Evolutionary conservation across 2,329 filamentous ascomycete species (phyloP).

Genomic region (Sporothrix pseudoabietina): DNA sequence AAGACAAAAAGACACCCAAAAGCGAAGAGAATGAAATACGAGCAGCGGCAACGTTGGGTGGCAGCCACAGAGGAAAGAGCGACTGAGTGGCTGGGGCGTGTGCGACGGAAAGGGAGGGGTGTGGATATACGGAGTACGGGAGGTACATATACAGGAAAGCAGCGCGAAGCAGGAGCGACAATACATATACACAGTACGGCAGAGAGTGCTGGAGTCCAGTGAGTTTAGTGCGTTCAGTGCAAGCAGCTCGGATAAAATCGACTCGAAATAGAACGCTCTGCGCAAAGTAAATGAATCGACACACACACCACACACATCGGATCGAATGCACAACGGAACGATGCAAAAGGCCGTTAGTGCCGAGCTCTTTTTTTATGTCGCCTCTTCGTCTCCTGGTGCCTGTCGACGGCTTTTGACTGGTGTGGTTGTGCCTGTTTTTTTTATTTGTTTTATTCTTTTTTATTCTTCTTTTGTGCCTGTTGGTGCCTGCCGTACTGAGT

Average conservation of each 20-base stretch:
- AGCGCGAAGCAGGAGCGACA: not conserved
- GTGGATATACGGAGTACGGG: not conserved
- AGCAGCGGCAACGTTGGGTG: slow-evolving; percentile 12
- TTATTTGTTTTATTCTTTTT: not conserved
- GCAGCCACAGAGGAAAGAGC: not conserved
- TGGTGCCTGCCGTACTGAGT: slow-evolving; percentile 7
- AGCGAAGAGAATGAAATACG: not conserved
- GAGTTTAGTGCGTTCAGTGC: not conserved
- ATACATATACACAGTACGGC: not conserved
- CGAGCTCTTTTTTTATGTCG: not conserved
- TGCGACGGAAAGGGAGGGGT: slow-evolving; percentile 11
- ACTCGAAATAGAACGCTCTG: not conserved
- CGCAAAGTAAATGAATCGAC: not conserved
- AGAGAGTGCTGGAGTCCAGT: not conserved
- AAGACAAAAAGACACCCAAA: no score
- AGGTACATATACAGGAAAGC: not conserved
- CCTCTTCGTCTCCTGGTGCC: not conserved
- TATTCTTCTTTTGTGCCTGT: not conserved
- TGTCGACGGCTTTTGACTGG: not conserved
- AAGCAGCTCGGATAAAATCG: not conserved
- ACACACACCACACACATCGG: not conserved
- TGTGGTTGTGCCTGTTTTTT: slow-evolving; percentile 3
- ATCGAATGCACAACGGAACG: not conserved
- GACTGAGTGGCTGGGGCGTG: slow-evolving; percentile 18
- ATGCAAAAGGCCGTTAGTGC: slow-evolving; percentile 4